Conservation (phyloP, 192 early-diverging fungal genomes). For the Hyaloraphidium curvatum region DNA sequence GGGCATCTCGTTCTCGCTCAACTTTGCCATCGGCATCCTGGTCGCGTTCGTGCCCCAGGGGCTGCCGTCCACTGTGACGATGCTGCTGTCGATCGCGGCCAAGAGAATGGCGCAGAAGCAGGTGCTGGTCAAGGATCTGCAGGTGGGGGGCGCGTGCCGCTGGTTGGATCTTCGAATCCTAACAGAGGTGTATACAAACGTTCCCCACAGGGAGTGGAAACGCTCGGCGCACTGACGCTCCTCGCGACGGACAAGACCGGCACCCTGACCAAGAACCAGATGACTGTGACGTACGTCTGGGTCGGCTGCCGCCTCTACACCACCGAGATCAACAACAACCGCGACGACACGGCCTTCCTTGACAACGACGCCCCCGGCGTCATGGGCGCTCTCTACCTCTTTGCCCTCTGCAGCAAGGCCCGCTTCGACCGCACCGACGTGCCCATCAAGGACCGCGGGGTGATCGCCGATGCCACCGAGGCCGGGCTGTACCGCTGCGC, state of each 20-base stretch:
- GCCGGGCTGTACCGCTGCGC: slow-evolving; percentile 75
- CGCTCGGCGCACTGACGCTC: slow-evolving; percentile 87
- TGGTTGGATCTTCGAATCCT: slow-evolving; percentile 82
- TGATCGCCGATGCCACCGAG: slow-evolving; percentile 90
- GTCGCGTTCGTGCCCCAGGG: slow-evolving; percentile 88
- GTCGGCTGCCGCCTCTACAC: slow-evolving; percentile 44
- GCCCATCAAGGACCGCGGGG: slow-evolving; percentile 56
- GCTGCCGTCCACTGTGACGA: slow-evolving; percentile 81
- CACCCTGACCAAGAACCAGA: slow-evolving; percentile 89
- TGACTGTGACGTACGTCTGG: slow-evolving; percentile 90
- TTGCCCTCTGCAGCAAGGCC: slow-evolving; percentile 65
- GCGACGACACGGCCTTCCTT: slow-evolving; percentile 19
- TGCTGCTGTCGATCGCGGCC: slow-evolving; percentile 84
- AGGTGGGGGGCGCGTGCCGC: slow-evolving; percentile 86
- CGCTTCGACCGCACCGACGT: slow-evolving; percentile 81
- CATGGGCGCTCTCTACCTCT: slow-evolving; percentile 57
- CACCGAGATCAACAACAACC: slow-evolving; percentile 22
- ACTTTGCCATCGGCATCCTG: slow-evolving; percentile 72
- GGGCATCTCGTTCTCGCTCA: slow-evolving; percentile 18
- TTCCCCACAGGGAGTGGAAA: slow-evolving; percentile 95
- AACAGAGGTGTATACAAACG: too few species aligned
- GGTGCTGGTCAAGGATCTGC: slow-evolving; percentile 86
- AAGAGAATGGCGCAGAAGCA: slow-evolving; percentile 79
- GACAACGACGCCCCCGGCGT: slow-evolving; percentile 29
- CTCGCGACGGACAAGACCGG: slow-evolving; percentile 96